phyloP scores from a whole-genome alignment of 2,329 filamentous ascomycete species.

The Monilinia fructicola region DNA sequence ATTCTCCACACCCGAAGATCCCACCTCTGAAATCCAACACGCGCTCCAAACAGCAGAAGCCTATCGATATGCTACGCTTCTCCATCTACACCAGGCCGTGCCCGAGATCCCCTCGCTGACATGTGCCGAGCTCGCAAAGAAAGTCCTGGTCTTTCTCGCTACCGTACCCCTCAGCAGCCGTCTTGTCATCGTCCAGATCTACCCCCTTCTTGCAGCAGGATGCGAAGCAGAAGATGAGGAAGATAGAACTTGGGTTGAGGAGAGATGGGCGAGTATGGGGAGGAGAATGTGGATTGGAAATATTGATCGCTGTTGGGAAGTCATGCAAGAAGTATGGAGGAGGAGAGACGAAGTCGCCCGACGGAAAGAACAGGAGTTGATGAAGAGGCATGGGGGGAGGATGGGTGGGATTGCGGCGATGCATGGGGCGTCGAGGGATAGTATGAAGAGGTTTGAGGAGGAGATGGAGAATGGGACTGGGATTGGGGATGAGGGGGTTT shows the following conservation, averaged over 20 bases:
- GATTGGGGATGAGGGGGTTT: conserved; percentile 33
- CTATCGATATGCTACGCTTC: conserved; percentile 64
- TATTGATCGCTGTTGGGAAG: conserved; percentile 63
- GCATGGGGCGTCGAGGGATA: conserved; percentile 17
- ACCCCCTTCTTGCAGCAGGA: conserved; percentile 65
- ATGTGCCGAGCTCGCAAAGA: conserved; percentile 58
- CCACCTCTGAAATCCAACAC: conserved; percentile 60
- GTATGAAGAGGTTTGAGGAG: conserved; percentile 38
- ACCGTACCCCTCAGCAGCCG: conserved; percentile 62
- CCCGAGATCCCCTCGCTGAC: conserved; percentile 63
- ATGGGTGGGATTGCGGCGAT: conserved; percentile 1
- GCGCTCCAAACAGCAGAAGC: conserved; percentile 66
- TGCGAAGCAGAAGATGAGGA: conserved; percentile 60
- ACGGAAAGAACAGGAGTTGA: conserved; percentile 30
- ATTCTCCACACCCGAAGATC: conserved; percentile 63
- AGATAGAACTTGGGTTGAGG: conserved; percentile 62
- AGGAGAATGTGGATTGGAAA: conserved; percentile 65
- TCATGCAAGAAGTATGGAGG: conserved; percentile 66
- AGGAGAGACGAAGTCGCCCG: conserved; percentile 53
- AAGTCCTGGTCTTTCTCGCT: conserved; percentile 60
- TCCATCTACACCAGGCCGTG: conserved; percentile 67
- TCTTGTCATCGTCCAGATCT: conserved; percentile 67
- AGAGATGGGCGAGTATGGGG: conserved; percentile 62
- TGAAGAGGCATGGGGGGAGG: conserved; percentile 27
- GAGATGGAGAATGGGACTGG: conserved; percentile 30